Percentiles rank a stretch among this genome's conserved stretches.
Conservation (phyloP, 78 protist genomes). For the Polysphondylium violaceum region DNA sequence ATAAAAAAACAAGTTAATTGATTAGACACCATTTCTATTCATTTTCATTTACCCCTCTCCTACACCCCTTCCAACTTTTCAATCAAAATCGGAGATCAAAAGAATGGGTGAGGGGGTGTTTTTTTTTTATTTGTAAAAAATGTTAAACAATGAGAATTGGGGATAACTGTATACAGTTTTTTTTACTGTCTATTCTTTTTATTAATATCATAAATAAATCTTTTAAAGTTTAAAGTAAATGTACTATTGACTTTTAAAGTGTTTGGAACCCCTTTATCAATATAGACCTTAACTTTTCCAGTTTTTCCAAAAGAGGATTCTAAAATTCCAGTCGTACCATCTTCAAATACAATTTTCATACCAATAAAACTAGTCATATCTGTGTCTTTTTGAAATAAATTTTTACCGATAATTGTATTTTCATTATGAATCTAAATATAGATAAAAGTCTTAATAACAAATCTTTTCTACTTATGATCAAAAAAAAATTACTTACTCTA, state of each 20-base stretch:
- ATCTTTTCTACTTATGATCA: neutral
- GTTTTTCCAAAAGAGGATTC: slow-evolving; percentile 92
- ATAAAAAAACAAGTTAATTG: too few relatives aligned
- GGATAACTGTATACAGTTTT: too few relatives aligned
- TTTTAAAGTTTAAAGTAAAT: slow-evolving; percentile 29
- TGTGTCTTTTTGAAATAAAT: slow-evolving; percentile 86
- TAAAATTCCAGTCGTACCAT: slow-evolving; percentile 80
- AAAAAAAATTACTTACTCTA: slow-evolving; percentile 21
- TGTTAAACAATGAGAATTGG: too few relatives aligned
- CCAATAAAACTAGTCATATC: slow-evolving; percentile 84
- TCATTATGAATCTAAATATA: slow-evolving; percentile 75
- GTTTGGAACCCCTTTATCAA: neutral
- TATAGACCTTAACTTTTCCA: slow-evolving; percentile 88
- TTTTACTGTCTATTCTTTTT: slow-evolving; percentile 57
- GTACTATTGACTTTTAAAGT: slow-evolving; percentile 6
- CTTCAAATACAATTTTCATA: slow-evolving; percentile 68
- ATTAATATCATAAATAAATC: slow-evolving; percentile 52
- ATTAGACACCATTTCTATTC: too few relatives aligned
- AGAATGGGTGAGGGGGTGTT: too few relatives aligned
- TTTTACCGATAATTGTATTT: slow-evolving; percentile 82
- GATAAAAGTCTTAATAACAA: slow-evolving; percentile 1
- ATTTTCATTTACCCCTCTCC: too few relatives aligned
- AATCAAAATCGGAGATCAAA: too few relatives aligned
- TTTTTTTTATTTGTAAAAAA: too few relatives aligned
- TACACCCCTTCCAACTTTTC: too few relatives aligned